Conservation (phyloP, 129 eudicot species). For the Chrysanthemum seticuspe region DNA sequence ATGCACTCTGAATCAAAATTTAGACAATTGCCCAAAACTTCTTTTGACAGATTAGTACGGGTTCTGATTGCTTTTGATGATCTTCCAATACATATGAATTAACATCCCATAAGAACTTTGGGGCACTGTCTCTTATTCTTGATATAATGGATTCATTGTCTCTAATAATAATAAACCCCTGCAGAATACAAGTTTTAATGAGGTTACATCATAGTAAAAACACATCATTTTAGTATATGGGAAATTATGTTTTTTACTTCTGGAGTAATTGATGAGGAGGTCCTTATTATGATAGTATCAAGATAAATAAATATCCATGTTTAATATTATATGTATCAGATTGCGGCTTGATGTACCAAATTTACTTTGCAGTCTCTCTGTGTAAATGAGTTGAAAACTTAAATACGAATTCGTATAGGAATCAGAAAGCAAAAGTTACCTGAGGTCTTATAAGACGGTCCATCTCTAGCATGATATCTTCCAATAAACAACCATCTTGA, state of each 20-base stretch:
- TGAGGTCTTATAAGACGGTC: conserved; percentile 85
- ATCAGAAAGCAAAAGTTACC: conserved; percentile 38
- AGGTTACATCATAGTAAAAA: neutral
- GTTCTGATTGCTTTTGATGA: conserved; percentile 54
- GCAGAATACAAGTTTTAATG: conserved; percentile 16
- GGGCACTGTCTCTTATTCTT: conserved; percentile 60
- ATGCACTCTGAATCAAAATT: neutral
- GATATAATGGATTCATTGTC: conserved; percentile 60
- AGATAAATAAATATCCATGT: no score
- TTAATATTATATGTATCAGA: no score
- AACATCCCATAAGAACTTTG: conserved; percentile 80
- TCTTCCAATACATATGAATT: conserved; percentile 54
- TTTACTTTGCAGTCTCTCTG: no score
- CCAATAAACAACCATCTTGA: conserved; percentile 67
- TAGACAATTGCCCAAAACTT: conserved; percentile 64
- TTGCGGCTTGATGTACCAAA: no score
- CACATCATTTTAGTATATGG: neutral
- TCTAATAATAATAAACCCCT: conserved; percentile 74
- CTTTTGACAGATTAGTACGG: conserved; percentile 71
- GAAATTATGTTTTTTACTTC: neutral
- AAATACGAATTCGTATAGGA: neutral
- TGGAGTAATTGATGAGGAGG: no score
- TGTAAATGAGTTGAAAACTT: neutral
- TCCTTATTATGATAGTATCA: no score
- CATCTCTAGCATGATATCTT: conserved; percentile 92